These are phyloP conservation scores for Limnomonas spitsbergensis DNA, from an alignment of 139 green algal genomes.

Conservation along the genomic window DNA sequence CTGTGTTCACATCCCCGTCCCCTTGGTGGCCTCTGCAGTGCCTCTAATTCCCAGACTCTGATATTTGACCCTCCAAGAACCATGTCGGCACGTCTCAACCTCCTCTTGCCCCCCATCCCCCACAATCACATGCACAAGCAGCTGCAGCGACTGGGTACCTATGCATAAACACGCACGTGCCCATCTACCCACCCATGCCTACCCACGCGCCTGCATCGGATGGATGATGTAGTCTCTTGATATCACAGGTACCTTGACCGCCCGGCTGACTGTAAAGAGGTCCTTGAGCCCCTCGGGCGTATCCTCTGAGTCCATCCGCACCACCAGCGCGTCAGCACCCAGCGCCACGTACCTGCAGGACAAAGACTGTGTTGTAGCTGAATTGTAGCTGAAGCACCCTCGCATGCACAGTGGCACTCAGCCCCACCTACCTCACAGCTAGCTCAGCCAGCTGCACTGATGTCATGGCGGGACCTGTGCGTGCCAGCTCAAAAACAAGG, in stretches of 20 bases:
- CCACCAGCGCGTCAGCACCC: conserved; percentile 62
- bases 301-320: conserved; percentile 61
- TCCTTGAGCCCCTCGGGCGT: conserved; percentile 61
- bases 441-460: conserved; percentile 11
- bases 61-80: no score
- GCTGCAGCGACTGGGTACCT: no score
- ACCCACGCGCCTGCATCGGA: not conserved
- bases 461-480: conserved; percentile 10
- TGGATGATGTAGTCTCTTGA: not conserved
- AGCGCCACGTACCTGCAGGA: conserved; percentile 25
- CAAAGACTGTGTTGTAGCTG: no score
- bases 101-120: no score
- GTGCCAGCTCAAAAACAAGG: conserved; percentile 16
- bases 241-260: conserved; percentile 9
- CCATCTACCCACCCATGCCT: no score
- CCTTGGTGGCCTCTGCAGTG: no score
- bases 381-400: no score
- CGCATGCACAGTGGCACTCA: conserved; percentile 58
- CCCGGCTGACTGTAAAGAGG: conserved; percentile 48
- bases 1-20: no score
- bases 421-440: conserved; percentile 24
- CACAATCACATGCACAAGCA: no score
- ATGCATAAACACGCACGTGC: no score
- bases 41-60: no score
- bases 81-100: no score